Conservation (phyloP, 257 asterid species). For the Forsythia viridissima region DNA sequence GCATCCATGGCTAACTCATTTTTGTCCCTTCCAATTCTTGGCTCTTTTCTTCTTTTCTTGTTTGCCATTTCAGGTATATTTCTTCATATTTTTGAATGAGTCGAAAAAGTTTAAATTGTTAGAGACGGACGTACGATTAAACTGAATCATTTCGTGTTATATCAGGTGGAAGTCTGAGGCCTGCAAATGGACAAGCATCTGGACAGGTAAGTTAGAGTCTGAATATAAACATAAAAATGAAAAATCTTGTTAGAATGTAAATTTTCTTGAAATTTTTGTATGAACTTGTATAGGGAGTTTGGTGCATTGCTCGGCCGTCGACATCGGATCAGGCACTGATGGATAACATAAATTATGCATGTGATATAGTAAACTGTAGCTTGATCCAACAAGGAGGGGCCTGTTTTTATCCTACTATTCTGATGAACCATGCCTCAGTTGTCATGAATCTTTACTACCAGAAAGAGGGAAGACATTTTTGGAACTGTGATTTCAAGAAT, state of each 20-base stretch:
- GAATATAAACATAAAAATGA: background rate
- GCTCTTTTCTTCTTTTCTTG: conserved; percentile 1
- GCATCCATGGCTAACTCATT: conserved; percentile 17
- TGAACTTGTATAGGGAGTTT: conserved; percentile 26
- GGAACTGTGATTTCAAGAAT: conserved; percentile 45
- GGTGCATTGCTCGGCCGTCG: conserved; percentile 42
- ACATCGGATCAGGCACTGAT: conserved; percentile 24
- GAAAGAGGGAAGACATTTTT: conserved; percentile 31
- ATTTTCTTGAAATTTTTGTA: background rate
- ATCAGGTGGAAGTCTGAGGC: conserved; percentile 20
- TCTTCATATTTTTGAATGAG: background rate
- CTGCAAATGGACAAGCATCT: conserved; percentile 25
- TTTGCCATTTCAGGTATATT: conserved; percentile 21
- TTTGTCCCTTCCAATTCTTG: conserved; percentile 2
- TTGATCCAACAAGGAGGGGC: conserved; percentile 31
- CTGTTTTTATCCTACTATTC: conserved; percentile 31
- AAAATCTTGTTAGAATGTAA: background rate
- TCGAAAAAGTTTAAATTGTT: background rate
- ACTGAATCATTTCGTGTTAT: background rate
- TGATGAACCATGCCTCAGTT: conserved; percentile 38
- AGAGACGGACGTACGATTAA: background rate
- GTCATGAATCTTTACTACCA: conserved; percentile 46
- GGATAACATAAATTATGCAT: conserved; percentile 36
- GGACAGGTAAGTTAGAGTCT: conserved; percentile 26
- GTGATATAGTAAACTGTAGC: conserved; percentile 30